Conservation (phyloP, 257 asterid species). For the Misopates orontium region DNA sequence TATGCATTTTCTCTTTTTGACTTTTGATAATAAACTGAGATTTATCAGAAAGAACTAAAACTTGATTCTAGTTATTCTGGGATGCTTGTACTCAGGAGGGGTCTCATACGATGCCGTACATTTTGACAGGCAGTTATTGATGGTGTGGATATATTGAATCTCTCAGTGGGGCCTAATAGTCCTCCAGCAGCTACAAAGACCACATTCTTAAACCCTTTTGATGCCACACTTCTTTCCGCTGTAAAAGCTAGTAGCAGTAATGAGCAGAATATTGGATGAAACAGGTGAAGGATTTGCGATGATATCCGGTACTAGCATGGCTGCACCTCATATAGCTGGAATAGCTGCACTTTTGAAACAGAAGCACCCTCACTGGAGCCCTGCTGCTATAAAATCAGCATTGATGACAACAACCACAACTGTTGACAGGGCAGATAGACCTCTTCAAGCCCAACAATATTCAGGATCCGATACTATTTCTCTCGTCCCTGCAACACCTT, state of each 20-base stretch:
- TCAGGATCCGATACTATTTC: slow-evolving; percentile 65
- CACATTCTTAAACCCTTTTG: slow-evolving; percentile 92
- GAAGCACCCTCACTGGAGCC: slow-evolving; percentile 83
- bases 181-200: slow-evolving; percentile 93
- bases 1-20: background rate
- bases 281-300: slow-evolving; percentile 83
- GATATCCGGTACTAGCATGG: slow-evolving; percentile 91
- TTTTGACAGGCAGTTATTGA: slow-evolving; percentile 89
- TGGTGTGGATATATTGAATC: slow-evolving; percentile 95
- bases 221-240: slow-evolving; percentile 90
- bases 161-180: slow-evolving; percentile 98
- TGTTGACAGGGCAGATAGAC: slow-evolving; percentile 69
- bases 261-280: slow-evolving; percentile 22
- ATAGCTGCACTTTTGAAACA: slow-evolving; percentile 81
- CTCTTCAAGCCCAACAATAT: slow-evolving; percentile 72
- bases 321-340: slow-evolving; percentile 84
- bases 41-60: background rate
- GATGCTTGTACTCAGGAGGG: slow-evolving; percentile 8
- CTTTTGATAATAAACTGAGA: background rate
- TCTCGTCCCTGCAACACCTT: slow-evolving; percentile 71
- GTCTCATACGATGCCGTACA: slow-evolving; percentile 29
- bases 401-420: slow-evolving; percentile 78
- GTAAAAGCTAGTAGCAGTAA: slow-evolving; percentile 56
- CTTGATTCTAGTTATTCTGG: background rate
- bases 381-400: slow-evolving; percentile 79